Evolutionary conservation across 495 filamentous ascomycete genomes (phyloP).

Genomic region (Podospora pseudopauciseta): DNA sequence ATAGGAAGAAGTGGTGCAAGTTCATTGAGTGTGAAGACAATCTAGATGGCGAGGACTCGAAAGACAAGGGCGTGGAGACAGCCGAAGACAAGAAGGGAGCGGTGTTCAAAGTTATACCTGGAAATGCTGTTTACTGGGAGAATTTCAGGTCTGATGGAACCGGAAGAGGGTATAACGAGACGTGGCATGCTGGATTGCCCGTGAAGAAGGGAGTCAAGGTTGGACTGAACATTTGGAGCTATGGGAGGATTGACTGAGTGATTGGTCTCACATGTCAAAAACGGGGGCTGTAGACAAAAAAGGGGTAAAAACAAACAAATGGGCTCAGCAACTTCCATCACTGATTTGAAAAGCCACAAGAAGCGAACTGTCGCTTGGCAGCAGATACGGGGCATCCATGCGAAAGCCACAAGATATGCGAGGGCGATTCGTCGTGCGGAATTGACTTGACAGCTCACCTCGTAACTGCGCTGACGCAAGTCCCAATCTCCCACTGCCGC

Average conservation of each 20-base stretch:
- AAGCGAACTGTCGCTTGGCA: background rate
- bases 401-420: background rate
- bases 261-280: background rate
- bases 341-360: background rate
- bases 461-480: conserved; percentile 11
- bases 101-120: conserved; percentile 39
- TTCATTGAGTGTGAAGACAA: conserved; percentile 40
- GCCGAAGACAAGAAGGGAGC: conserved; percentile 27
- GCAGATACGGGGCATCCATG: background rate
- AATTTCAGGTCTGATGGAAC: conserved; percentile 46
- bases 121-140: conserved; percentile 51
- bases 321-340: background rate
- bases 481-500: background rate
- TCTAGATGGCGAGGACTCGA: background rate
- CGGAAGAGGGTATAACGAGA: conserved; percentile 42
- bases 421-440: background rate
- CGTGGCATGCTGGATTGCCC: conserved; percentile 49
- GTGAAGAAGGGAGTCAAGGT: conserved; percentile 43
- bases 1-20: conserved; percentile 39
- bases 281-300: background rate
- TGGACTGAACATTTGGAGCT: conserved; percentile 50
- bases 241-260: conserved; percentile 32
- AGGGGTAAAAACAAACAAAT: background rate
- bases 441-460: conserved; percentile 1
- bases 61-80: background rate